Evolutionary conservation across 2,329 filamentous ascomycete species (phyloP).

Genomic region (Gremmenia infestans): DNA sequence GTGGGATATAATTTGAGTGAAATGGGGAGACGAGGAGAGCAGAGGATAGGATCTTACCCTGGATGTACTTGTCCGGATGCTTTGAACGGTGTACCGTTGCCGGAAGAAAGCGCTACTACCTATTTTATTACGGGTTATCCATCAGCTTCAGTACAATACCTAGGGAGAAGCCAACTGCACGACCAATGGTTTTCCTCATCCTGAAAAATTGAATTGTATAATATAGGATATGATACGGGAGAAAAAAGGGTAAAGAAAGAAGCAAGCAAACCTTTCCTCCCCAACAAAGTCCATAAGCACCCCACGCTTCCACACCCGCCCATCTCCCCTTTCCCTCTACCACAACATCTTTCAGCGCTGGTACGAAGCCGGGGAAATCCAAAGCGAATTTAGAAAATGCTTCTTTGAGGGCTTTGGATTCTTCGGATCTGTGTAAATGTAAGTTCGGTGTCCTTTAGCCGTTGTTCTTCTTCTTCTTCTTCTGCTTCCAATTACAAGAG

Average conservation of each 20-base stretch:
- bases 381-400: constrained; percentile 6
- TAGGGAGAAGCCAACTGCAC: background rate
- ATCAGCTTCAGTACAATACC: background rate
- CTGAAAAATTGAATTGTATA: background rate
- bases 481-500: no score
- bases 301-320: constrained; percentile 44
- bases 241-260: background rate
- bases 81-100: constrained; percentile 15
- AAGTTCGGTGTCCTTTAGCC: background rate
- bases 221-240: no score
- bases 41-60: constrained; percentile 5
- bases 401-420: background rate
- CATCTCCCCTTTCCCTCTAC: constrained; percentile 39
- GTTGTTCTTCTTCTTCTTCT: constrained; percentile 22
- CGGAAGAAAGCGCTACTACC: constrained; percentile 19
- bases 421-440: background rate
- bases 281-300: constrained; percentile 25
- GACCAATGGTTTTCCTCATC: no score
- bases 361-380: constrained; percentile 1
- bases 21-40: no score
- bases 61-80: constrained; percentile 27
- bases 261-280: constrained; percentile 24
- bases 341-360: constrained; percentile 28
- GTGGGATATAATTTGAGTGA: no score
- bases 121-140: background rate